Conservation (phyloP, 2,329 filamentous ascomycete species). For the Phaeomoniella chlamydospora region DNA sequence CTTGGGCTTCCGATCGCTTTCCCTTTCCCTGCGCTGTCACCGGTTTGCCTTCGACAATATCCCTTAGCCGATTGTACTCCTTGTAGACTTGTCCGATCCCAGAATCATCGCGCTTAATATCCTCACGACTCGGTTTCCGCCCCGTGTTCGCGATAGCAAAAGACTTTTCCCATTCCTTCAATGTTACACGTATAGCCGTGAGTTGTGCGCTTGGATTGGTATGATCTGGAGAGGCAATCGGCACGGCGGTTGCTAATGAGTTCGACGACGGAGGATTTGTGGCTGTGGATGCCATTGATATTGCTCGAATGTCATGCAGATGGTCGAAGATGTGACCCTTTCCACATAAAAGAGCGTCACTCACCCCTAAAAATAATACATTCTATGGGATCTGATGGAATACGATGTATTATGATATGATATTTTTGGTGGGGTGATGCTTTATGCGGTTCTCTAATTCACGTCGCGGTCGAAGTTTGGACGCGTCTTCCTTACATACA, state of each 20-base stretch:
- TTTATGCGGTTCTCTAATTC: too few relatives aligned
- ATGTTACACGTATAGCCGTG: conserved; percentile 21
- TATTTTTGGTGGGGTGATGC: too few relatives aligned
- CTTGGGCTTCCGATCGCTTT: conserved; percentile 15
- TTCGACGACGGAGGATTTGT: too few relatives aligned
- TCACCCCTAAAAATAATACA: too few relatives aligned
- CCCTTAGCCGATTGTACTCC: conserved; percentile 26
- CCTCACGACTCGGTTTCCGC: conserved; percentile 27
- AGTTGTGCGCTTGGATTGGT: conserved; percentile 11
- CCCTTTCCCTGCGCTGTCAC: conserved; percentile 12
- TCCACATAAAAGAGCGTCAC: too few relatives aligned
- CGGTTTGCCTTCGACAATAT: conserved; percentile 10
- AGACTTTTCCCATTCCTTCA: conserved; percentile 32
- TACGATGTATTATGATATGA: too few relatives aligned
- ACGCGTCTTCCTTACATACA: not conserved
- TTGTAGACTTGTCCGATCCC: conserved; percentile 36
- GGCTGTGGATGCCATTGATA: too few relatives aligned
- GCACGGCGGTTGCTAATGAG: too few relatives aligned
- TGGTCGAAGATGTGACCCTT: too few relatives aligned
- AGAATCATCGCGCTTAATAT: conserved; percentile 30
- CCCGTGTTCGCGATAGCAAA: conserved; percentile 27
- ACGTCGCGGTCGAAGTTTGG: too few relatives aligned
- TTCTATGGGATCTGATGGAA: too few relatives aligned
- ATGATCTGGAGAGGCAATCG: conserved; percentile 8
- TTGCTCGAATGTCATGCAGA: too few relatives aligned